Conservation (phyloP, 805 yeast genomes). For the Sugiyamaella boreocaroliniensis region DNA sequence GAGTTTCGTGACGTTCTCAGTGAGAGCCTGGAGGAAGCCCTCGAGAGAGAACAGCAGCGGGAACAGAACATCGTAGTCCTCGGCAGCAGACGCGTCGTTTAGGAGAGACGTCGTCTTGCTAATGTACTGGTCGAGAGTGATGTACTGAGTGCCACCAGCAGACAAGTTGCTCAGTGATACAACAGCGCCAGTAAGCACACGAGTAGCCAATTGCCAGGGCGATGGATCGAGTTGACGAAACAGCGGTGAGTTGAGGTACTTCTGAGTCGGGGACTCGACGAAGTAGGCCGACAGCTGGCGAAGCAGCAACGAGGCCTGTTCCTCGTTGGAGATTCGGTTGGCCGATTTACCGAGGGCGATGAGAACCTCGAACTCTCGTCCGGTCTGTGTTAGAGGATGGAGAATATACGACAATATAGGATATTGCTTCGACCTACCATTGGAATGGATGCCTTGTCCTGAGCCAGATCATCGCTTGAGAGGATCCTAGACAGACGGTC, state of each 20-base stretch:
- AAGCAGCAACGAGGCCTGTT: constrained; percentile 40
- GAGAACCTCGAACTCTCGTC: constrained; percentile 45
- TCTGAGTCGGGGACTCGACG: constrained; percentile 39
- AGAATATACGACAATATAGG: background rate
- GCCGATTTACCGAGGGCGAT: constrained; percentile 50
- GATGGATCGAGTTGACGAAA: constrained; percentile 30
- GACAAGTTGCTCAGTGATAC: constrained; percentile 27
- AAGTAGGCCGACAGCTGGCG: constrained; percentile 43
- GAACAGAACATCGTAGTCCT: background rate
- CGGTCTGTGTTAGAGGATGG: constrained; percentile 9
- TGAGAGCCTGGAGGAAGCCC: constrained; percentile 33
- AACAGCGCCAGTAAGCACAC: constrained; percentile 32
- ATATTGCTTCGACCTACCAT: constrained; percentile 14
- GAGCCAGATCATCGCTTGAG: constrained; percentile 14
- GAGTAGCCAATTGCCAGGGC: constrained; percentile 39
- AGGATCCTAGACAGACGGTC: constrained; percentile 24
- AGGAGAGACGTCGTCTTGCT: constrained; percentile 19
- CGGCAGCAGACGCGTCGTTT: background rate
- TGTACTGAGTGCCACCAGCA: constrained; percentile 22
- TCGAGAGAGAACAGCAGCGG: constrained; percentile 22
- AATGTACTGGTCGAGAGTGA: constrained; percentile 22
- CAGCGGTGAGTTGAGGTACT: constrained; percentile 30
- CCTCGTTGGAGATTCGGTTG: constrained; percentile 29
- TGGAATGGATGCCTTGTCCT: constrained; percentile 20
- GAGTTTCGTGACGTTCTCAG: constrained; percentile 7